phyloP scores from a whole-genome alignment of 2,329 filamentous ascomycete species.

The Xylaria hypoxylon region DNA sequence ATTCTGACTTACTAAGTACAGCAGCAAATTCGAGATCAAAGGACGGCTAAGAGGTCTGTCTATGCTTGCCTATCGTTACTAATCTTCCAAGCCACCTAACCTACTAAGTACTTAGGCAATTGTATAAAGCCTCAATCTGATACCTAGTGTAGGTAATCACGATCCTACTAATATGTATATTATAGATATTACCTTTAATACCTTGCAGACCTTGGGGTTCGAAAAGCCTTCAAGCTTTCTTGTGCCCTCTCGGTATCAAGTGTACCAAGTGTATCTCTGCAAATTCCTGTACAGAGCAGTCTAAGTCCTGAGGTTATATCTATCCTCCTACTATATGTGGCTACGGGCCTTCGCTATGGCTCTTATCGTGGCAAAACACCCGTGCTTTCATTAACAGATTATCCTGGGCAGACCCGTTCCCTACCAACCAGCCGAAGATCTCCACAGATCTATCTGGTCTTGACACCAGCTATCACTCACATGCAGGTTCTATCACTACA shows the following conservation, averaged over 20 bases:
- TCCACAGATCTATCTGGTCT: constrained; percentile 13
- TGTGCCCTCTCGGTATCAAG: neutral
- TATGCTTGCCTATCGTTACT: too few relatives aligned
- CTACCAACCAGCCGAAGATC: constrained; percentile 1
- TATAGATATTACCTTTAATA: too few relatives aligned
- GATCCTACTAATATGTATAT: too few relatives aligned
- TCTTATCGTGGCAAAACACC: neutral
- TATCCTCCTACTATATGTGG: neutral
- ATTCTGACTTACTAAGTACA: too few relatives aligned
- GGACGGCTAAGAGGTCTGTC: too few relatives aligned
- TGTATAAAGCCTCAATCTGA: too few relatives aligned
- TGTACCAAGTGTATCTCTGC: too few relatives aligned
- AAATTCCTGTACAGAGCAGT: neutral
- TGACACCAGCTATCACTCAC: neutral
- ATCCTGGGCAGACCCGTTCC: neutral
- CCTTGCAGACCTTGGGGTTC: too few relatives aligned
- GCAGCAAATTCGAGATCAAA: too few relatives aligned
- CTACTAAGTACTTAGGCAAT: too few relatives aligned
- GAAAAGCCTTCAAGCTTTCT: neutral
- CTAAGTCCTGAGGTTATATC: neutral
- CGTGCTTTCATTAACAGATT: neutral
- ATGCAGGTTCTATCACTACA: neutral
- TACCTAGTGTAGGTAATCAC: too few relatives aligned
- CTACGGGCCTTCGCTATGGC: neutral
- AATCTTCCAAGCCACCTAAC: too few relatives aligned